Evolutionary conservation across 1,139 yeast species (phyloP).

Genomic region (Zygoascus sp.): DNA sequence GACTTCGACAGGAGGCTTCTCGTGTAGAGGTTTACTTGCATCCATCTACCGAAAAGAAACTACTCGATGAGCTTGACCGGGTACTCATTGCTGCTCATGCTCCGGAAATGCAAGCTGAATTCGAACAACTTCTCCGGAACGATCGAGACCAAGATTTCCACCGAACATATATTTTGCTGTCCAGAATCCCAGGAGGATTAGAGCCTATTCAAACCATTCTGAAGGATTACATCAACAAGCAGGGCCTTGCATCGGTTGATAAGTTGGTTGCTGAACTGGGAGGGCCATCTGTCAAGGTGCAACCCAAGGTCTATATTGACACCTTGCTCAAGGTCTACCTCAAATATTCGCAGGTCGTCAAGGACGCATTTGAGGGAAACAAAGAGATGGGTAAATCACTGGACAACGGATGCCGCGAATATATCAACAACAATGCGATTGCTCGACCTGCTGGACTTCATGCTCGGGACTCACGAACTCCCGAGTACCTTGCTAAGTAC

Average conservation of each 20-base stretch:
- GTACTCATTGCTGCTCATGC: constrained; percentile 80
- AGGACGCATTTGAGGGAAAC: constrained; percentile 65
- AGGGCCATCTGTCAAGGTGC: constrained; percentile 39
- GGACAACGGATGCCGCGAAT: constrained; percentile 82
- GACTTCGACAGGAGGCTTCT: constrained; percentile 77
- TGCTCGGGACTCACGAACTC: constrained; percentile 62
- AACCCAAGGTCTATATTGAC: constrained; percentile 77
- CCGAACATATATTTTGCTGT: constrained; percentile 71
- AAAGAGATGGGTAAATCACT: constrained; percentile 80
- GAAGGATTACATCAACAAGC: constrained; percentile 67
- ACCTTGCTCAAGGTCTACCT: constrained; percentile 67
- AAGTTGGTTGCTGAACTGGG: constrained; percentile 51
- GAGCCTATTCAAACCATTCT: constrained; percentile 73
- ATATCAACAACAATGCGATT: constrained; percentile 76
- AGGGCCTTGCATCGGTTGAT: constrained; percentile 66
- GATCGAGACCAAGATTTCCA: constrained; percentile 73
- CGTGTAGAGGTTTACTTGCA: constrained; percentile 77
- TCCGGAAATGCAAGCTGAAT: constrained; percentile 70
- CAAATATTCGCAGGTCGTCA: constrained; percentile 64
- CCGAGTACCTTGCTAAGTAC: constrained; percentile 86
- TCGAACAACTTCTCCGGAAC: constrained; percentile 65
- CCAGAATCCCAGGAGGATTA: constrained; percentile 62
- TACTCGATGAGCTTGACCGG: constrained; percentile 69
- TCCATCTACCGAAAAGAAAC: constrained; percentile 75
- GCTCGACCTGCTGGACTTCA: constrained; percentile 57